phyloP scores from a whole-genome alignment of 1,284 basidiomycete genomes.

The Chondrostereum purpureum region DNA sequence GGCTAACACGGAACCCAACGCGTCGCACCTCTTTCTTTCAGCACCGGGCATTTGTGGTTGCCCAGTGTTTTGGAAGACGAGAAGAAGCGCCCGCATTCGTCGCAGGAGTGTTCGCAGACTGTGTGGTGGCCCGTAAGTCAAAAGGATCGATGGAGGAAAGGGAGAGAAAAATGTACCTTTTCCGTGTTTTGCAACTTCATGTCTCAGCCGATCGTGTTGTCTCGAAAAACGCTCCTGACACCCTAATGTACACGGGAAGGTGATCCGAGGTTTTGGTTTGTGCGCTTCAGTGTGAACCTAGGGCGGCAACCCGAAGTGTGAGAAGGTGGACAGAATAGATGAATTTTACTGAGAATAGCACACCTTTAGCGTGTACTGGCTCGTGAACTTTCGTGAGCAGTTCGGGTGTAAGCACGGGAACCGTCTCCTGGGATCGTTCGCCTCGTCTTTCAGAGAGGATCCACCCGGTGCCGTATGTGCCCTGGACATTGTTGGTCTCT shows the following conservation, averaged over 20 bases:
- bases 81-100: conserved; percentile 43
- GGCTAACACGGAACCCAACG: too few relatives aligned
- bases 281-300: conserved; percentile 47
- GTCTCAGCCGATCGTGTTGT: conserved; percentile 44
- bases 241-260: conserved; percentile 25
- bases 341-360: too few relatives aligned
- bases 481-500: too few relatives aligned
- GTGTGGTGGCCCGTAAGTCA: too few relatives aligned
- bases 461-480: too few relatives aligned
- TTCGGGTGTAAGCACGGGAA: conserved; percentile 38
- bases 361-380: conserved; percentile 43
- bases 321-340: too few relatives aligned
- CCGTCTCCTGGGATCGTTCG: too few relatives aligned
- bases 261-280: conserved; percentile 38
- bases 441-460: too few relatives aligned
- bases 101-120: conserved; percentile 41
- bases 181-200: conserved; percentile 45
- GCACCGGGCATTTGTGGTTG: conserved; percentile 43
- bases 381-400: conserved; percentile 40
- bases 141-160: too few relatives aligned
- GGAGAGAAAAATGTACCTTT: too few relatives aligned
- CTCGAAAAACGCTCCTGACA: conserved; percentile 42
- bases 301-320: too few relatives aligned
- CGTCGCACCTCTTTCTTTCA: too few relatives aligned
- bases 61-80: conserved; percentile 40